A percentile compares a stretch with the other conserved stretches of the same genome.
Evolutionary conservation across 2,329 filamentous ascomycete genomes (phyloP).

Genomic region (Orbilia javanica): DNA sequence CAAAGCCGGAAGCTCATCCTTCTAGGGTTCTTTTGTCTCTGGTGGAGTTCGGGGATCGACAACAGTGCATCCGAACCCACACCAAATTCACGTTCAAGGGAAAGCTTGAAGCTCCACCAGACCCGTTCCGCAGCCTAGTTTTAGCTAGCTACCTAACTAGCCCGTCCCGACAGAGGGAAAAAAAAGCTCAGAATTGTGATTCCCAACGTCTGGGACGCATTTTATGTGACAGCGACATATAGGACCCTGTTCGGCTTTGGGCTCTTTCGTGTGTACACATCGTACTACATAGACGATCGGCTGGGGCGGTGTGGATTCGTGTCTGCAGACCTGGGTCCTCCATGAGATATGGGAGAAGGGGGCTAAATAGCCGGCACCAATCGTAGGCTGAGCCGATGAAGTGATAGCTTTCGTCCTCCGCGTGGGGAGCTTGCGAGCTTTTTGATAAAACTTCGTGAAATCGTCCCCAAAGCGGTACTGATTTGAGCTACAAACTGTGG

Average conservation of each 20-base stretch:
- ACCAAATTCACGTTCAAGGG: background rate
- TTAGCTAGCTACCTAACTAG: background rate
- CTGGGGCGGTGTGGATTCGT: constrained; percentile 7
- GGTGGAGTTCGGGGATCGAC: constrained; percentile 27
- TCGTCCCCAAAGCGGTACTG: background rate
- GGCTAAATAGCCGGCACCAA: constrained; percentile 13
- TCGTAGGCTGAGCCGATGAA: background rate
- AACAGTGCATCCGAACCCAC: constrained; percentile 20
- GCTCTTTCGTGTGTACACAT: no score
- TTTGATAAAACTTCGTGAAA: background rate
- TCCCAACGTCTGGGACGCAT: constrained; percentile 9
- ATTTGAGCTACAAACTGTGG: background rate
- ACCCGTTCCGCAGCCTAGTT: constrained; percentile 3
- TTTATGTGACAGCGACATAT: background rate
- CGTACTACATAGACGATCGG: constrained; percentile 21
- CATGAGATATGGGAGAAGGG: background rate
- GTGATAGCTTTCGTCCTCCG: background rate
- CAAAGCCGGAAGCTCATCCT: background rate
- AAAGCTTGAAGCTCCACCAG: background rate
- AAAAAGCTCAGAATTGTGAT: constrained; percentile 14
- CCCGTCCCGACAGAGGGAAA: background rate
- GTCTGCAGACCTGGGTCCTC: background rate
- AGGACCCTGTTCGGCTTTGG: background rate
- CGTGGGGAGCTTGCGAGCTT: constrained; percentile 11
- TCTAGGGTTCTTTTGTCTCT: background rate